Conservation (phyloP, 2,329 filamentous ascomycete genomes). For the Pseudogymnoascus sp. region DNA sequence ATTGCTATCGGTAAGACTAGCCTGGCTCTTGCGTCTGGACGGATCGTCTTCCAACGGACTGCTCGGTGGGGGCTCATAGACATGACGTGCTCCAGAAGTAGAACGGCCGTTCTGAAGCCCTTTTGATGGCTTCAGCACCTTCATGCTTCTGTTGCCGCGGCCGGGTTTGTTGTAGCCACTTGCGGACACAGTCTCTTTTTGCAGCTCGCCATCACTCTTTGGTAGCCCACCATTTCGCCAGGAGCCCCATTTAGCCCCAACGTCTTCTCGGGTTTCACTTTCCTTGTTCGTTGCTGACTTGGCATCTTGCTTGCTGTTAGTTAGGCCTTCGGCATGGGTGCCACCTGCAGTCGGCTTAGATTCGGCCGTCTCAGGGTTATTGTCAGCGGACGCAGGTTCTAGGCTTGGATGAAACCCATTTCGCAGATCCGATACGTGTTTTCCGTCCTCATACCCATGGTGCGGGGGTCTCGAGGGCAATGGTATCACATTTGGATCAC, state of each 20-base stretch:
- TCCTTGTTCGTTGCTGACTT: not conserved
- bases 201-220: conserved; percentile 19
- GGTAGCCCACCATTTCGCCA: conserved; percentile 52
- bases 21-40: conserved; percentile 48
- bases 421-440: not conserved
- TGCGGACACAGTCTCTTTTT: conserved; percentile 28
- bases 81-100: conserved; percentile 34
- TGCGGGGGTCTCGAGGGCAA: not conserved
- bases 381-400: not conserved
- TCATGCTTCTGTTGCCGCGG: conserved; percentile 67
- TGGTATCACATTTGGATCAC: not conserved
- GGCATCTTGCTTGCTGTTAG: conserved; percentile 11
- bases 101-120: conserved; percentile 28
- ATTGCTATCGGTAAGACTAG: conserved; percentile 28
- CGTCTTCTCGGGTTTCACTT: conserved; percentile 35
- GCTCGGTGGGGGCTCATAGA: conserved; percentile 45
- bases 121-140: conserved; percentile 71
- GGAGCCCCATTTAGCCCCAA: conserved; percentile 59
- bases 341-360: not conserved
- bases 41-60: conserved; percentile 37
- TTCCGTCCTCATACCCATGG: not conserved
- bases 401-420: not conserved
- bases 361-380: not conserved
- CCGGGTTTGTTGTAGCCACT: conserved; percentile 62
- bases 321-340: conserved; percentile 7